A percentile compares a stretch with the other conserved stretches of the same genome.
These are phyloP conservation scores for Arthrobotrys conoides DNA, from an alignment of 2,329 filamentous ascomycete genomes.

Conservation along the genomic window DNA sequence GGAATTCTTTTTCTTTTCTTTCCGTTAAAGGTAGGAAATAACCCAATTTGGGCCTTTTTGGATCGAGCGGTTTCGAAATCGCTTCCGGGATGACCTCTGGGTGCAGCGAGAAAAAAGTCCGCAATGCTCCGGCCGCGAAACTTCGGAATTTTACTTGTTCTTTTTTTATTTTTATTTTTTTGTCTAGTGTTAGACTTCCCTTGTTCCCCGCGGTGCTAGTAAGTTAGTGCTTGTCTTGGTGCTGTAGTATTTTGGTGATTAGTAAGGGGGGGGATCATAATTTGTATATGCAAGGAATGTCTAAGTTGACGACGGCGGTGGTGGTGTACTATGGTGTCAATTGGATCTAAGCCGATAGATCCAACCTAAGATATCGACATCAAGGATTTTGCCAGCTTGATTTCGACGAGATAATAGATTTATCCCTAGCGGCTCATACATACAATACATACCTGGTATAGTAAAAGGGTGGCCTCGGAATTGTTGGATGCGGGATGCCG, in stretches of 20 bases:
- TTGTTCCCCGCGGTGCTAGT: constrained; percentile 37
- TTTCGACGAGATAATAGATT: constrained; percentile 4
- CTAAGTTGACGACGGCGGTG: constrained; percentile 42
- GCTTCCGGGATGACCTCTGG: constrained; percentile 17
- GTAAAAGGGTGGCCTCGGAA: constrained; percentile 4
- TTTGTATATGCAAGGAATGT: constrained; percentile 29
- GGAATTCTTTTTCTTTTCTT: constrained; percentile 38
- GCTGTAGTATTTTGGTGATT: constrained; percentile 32
- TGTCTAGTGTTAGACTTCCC: constrained; percentile 14
- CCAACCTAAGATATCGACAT: constrained; percentile 30
- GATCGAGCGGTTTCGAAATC: constrained; percentile 18
- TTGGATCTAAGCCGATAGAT: constrained; percentile 4
- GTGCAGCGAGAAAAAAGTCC: constrained; percentile 29
- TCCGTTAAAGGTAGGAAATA: constrained; percentile 44
- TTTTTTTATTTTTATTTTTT: neutral
- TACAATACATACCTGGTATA: too few relatives aligned
- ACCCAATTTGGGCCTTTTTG: constrained; percentile 20
- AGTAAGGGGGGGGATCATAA: constrained; percentile 15
- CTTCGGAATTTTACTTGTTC: constrained; percentile 2
- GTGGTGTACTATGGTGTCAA: constrained; percentile 9
- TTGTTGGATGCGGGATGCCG: constrained; percentile 30
- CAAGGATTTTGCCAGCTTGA: constrained; percentile 44
- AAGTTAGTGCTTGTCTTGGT: constrained; percentile 26
- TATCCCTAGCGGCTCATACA: neutral
- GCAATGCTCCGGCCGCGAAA: constrained; percentile 37